These are phyloP conservation scores for Apiospora phragmitis DNA, from an alignment of 2,329 filamentous ascomycete species.

Conservation along the genomic window DNA sequence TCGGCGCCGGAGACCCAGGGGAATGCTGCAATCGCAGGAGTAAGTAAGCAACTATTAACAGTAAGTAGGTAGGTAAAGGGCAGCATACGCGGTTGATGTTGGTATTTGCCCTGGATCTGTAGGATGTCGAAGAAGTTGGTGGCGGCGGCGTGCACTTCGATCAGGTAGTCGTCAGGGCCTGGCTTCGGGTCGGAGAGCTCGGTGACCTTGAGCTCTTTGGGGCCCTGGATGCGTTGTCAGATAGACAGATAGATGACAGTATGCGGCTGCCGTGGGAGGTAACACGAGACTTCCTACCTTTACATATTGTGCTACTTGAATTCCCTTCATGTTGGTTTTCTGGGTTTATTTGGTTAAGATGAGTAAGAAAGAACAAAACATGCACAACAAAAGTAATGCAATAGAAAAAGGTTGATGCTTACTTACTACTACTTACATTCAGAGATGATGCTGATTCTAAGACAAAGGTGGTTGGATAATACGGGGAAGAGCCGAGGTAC, in stretches of 20 bases:
- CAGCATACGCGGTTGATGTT: slow-evolving; percentile 72
- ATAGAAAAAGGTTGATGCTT: background rate
- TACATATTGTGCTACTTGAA: slow-evolving; percentile 73
- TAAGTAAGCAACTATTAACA: background rate
- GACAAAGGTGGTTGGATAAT: slow-evolving; percentile 1
- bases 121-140: slow-evolving; percentile 98
- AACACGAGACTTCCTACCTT: slow-evolving; percentile 52
- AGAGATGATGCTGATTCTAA: background rate
- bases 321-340: slow-evolving; percentile 65
- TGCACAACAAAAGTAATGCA: background rate
- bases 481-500: slow-evolving; percentile 9
- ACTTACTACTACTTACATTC: background rate
- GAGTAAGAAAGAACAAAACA: no score
- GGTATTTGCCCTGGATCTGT: slow-evolving; percentile 94
- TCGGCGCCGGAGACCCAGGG: slow-evolving; percentile 88
- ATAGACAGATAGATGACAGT: background rate
- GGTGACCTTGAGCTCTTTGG: slow-evolving; percentile 74
- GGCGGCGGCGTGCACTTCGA: slow-evolving; percentile 82
- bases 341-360: background rate
- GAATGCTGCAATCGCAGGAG: slow-evolving; percentile 50
- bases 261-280: background rate
- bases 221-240: slow-evolving; percentile 53
- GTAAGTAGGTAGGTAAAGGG: background rate
- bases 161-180: slow-evolving; percentile 74
- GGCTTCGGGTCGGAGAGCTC: slow-evolving; percentile 75